Evolutionary conservation across 306 rosid species (phyloP), one percentile per base, ranked within the genome.

Genomic region (Pterocarpus santalinus): DNA sequence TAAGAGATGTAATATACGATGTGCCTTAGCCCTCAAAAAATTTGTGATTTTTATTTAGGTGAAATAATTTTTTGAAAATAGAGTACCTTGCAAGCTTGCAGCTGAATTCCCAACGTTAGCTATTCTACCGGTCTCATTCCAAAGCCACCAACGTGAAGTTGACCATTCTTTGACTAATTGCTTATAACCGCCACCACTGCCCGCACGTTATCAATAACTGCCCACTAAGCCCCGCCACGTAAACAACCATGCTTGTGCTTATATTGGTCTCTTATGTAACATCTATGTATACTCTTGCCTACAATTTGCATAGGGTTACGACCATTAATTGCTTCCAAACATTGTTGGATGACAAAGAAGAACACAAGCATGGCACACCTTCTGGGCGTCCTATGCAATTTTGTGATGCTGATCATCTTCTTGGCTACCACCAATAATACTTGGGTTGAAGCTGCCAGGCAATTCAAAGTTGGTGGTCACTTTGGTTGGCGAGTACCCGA

Each of bases 401-500:
- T 8, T 65, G n/a, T 81, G 55, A 55, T 55, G 22, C 30, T 55
- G 3, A 46, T 74, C 66, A 39, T 70, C 56, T 60, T 86, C 70
- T 63, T 81, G 84, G 86, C 58, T 67, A 12, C 82, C 35, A 15
- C 83, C 34, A 34, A 64, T 1, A 65, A 43, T 69, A 49, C 79
- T 34, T 5, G 46, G 34, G 85, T 86, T 64, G 88, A 78, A 70
- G 87, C 92, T 61, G 52, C 77, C 1, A 69, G 74, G 17, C 84
- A 90, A 1, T 93, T 93, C 84, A 69, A 82, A 80, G 99, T 93
- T 32, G 99, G 99, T 58, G 95, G 73, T 49, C 82, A 72, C 39
- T 65, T 87, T 1, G 97, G 97, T 53, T 95, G 99, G 99, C 78
- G 51, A 9, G 73, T 72, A 28, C 98, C 98, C 34, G 79, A 30